phyloP scores from a whole-genome alignment of 2,329 filamentous ascomycete species.

The Sporothrix globosa region DNA sequence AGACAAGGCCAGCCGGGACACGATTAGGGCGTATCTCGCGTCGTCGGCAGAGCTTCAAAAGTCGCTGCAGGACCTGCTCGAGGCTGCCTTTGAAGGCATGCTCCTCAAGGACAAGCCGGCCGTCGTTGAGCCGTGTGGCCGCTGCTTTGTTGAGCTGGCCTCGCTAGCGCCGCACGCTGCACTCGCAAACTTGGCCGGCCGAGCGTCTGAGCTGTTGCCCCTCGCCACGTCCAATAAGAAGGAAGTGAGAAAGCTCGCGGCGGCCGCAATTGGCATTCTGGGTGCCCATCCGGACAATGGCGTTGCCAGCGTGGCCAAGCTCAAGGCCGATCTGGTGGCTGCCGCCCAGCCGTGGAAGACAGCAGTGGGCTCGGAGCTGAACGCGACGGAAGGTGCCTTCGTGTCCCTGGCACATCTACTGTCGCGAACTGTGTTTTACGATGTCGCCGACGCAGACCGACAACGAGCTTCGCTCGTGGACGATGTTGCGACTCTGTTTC shows the following conservation, averaged over 20 bases:
- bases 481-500: conserved; percentile 29
- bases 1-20: conserved; percentile 65
- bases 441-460: not conserved
- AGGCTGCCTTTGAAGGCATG: conserved; percentile 62
- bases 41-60: conserved; percentile 24
- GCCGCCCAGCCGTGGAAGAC: conserved; percentile 57
- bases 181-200: conserved; percentile 54
- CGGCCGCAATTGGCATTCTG: conserved; percentile 75
- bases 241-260: conserved; percentile 66
- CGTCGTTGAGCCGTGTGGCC: conserved; percentile 54
- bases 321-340: conserved; percentile 52
- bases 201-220: conserved; percentile 58
- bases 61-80: conserved; percentile 52
- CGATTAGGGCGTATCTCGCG: conserved; percentile 59
- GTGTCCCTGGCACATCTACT: conserved; percentile 51
- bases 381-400: conserved; percentile 53
- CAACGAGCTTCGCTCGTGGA: not conserved
- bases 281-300: conserved; percentile 64
- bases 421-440: conserved; percentile 53
- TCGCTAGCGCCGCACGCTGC: conserved; percentile 45
- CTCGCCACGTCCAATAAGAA: conserved; percentile 73
- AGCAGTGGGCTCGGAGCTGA: conserved; percentile 49
- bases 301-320: conserved; percentile 47
- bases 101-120: conserved; percentile 47
- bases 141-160: conserved; percentile 58